Percentiles rank a stretch among this genome's conserved stretches.
Conservation (phyloP, 768 basidiomycete genomes). For the Hortiboletus campestris region DNA sequence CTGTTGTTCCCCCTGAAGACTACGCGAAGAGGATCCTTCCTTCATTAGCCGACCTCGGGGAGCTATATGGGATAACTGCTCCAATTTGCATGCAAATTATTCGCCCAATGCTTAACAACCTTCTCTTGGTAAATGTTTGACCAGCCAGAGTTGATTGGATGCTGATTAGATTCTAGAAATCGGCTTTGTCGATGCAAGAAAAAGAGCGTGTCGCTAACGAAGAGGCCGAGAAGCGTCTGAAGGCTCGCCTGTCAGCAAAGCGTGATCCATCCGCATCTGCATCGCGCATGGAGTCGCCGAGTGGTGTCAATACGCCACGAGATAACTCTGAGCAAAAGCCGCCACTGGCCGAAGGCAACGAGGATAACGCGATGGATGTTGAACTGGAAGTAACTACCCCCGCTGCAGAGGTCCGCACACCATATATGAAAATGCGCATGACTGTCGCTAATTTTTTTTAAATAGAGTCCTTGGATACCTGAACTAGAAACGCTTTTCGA, state of each 20-base stretch:
- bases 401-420: conserved; percentile 23
- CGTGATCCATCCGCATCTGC: conserved; percentile 57
- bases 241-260: conserved; percentile 72
- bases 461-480: conserved; percentile 75
- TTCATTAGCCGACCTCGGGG: conserved; percentile 66
- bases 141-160: neutral
- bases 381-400: conserved; percentile 35
- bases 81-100: conserved; percentile 94
- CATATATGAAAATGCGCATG: conserved; percentile 3
- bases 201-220: conserved; percentile 68
- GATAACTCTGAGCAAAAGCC: conserved; percentile 26
- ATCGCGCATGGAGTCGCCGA: conserved; percentile 68
- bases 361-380: conserved; percentile 55
- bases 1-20: conserved; percentile 63
- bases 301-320: conserved; percentile 31
- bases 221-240: conserved; percentile 78
- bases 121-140: conserved; percentile 50
- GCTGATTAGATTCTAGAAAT: conserved; percentile 39
- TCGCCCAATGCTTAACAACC: conserved; percentile 71
- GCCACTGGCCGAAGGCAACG: conserved; percentile 32
- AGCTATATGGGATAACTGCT: conserved; percentile 75
- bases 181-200: conserved; percentile 63
- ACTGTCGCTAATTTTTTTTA: conserved; percentile 3
- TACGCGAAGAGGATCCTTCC: conserved; percentile 77
- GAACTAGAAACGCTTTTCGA: conserved; percentile 72